Conservation (phyloP, 306 rosid species). For the Carpinus viminea region DNA sequence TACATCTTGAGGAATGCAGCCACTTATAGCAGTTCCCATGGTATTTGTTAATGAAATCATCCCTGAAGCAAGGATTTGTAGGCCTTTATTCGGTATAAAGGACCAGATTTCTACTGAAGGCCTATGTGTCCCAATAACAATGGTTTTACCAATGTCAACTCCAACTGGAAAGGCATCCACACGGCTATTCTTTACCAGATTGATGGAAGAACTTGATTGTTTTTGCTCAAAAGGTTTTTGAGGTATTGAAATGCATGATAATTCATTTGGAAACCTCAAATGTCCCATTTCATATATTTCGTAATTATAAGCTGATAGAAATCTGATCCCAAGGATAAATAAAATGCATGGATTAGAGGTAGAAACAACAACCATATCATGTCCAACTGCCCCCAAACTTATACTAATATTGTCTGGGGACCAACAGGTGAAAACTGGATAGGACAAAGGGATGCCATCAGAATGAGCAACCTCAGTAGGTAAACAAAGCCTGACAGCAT, state of each 20-base stretch:
- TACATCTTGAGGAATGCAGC: slow-evolving; percentile 94
- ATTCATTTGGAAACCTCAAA: slow-evolving; percentile 71
- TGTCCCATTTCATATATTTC: slow-evolving; percentile 84
- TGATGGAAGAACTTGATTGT: slow-evolving; percentile 33
- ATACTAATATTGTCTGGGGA: slow-evolving; percentile 62
- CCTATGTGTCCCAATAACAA: slow-evolving; percentile 88
- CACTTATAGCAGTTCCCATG: slow-evolving; percentile 73
- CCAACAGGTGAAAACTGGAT: slow-evolving; percentile 86
- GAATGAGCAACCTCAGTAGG: slow-evolving; percentile 81
- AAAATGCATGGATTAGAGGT: slow-evolving; percentile 89
- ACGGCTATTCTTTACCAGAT: slow-evolving; percentile 35
- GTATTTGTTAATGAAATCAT: slow-evolving; percentile 63
- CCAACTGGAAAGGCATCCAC: slow-evolving; percentile 47
- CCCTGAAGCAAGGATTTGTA: slow-evolving; percentile 70
- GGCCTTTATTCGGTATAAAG: slow-evolving; percentile 51
- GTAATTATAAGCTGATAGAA: slow-evolving; percentile 49
- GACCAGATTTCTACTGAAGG: slow-evolving; percentile 85
- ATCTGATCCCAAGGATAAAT: slow-evolving; percentile 76
- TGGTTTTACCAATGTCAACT: slow-evolving; percentile 49
- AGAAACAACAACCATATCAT: slow-evolving; percentile 79
- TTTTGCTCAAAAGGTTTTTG: slow-evolving; percentile 43
- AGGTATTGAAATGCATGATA: slow-evolving; percentile 92
- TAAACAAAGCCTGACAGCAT: slow-evolving; percentile 82
- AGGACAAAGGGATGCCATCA: slow-evolving; percentile 67
- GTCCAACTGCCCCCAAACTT: slow-evolving; percentile 95